Conservation (phyloP, 495 filamentous ascomycete genomes). For the Amorphotheca resinae region DNA sequence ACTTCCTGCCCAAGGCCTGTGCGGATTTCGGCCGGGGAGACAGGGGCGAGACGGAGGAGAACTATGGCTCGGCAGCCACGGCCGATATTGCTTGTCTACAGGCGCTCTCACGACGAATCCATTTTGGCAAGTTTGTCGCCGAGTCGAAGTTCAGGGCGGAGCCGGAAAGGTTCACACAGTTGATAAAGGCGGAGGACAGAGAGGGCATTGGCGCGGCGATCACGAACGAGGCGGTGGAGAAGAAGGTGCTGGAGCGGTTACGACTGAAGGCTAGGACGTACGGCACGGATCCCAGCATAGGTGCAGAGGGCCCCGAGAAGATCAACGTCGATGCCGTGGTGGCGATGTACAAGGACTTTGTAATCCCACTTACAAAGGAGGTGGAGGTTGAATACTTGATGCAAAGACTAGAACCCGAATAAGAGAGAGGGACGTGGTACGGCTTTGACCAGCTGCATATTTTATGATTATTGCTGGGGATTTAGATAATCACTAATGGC, state of each 20-base stretch:
- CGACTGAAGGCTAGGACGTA: conserved; percentile 90
- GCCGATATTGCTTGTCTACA: conserved; percentile 87
- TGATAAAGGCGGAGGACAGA: conserved; percentile 72
- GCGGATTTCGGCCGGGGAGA: conserved; percentile 58
- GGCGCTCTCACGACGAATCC: conserved; percentile 80
- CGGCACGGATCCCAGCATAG: conserved; percentile 73
- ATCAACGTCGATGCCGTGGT: conserved; percentile 91
- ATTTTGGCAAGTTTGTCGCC: conserved; percentile 98
- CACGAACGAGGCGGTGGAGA: conserved; percentile 79
- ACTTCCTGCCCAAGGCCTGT: conserved; percentile 75
- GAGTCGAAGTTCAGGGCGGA: conserved; percentile 94
- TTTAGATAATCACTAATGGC: conserved; percentile 59
- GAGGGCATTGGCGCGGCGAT: conserved; percentile 78
- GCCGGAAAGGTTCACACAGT: conserved; percentile 58
- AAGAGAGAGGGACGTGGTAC: conserved; percentile 8
- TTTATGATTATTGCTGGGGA: conserved; percentile 23
- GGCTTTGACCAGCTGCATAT: not conserved
- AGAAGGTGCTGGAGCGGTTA: conserved; percentile 79
- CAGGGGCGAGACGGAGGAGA: conserved; percentile 77
- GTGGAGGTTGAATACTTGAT: conserved; percentile 98
- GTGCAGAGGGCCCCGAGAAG: conserved; percentile 38
- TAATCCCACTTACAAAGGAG: conserved; percentile 93
- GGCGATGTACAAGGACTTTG: conserved; percentile 86
- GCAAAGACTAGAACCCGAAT: conserved; percentile 56
- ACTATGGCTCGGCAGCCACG: conserved; percentile 87